These are phyloP conservation scores for Phyllostachys edulis DNA, from an alignment of 176 grass and related monocot genomes.

Conservation along the genomic window DNA sequence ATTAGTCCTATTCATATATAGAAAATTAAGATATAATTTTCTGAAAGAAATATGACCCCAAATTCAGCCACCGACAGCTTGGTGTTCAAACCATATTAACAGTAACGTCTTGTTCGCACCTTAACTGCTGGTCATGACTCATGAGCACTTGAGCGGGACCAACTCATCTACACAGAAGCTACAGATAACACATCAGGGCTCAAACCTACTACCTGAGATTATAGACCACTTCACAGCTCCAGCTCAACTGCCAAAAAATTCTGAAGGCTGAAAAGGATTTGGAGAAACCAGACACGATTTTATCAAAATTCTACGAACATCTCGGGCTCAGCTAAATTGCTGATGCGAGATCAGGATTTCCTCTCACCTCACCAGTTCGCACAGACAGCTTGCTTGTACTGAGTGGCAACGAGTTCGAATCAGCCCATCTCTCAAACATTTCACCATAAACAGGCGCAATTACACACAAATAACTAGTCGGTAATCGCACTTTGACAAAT, in stretches of 20 bases:
- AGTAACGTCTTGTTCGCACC: background rate
- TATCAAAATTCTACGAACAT: background rate
- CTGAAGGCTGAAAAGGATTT: background rate
- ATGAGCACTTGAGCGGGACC: background rate
- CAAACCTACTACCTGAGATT: constrained; percentile 2
- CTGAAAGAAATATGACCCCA: background rate
- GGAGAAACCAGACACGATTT: background rate
- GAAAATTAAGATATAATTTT: background rate
- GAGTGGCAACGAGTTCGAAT: background rate
- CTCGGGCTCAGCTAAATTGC: background rate
- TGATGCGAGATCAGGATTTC: background rate
- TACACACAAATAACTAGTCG: background rate
- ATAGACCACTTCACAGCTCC: background rate
- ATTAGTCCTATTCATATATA: background rate
- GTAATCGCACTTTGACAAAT: background rate
- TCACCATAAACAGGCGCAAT: background rate
- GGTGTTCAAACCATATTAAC: background rate
- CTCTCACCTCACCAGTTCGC: constrained; percentile 14
- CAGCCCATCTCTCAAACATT: background rate
- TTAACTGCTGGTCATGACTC: background rate
- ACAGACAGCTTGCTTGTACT: background rate
- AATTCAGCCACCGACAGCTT: constrained; percentile 7
- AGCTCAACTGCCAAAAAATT: background rate
- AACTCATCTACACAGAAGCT: background rate
- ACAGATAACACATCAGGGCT: constrained; percentile 12